Base-by-base conservation (phyloP, 108 stramenopile genomes). In the Schizochytrium sp. region DNA sequence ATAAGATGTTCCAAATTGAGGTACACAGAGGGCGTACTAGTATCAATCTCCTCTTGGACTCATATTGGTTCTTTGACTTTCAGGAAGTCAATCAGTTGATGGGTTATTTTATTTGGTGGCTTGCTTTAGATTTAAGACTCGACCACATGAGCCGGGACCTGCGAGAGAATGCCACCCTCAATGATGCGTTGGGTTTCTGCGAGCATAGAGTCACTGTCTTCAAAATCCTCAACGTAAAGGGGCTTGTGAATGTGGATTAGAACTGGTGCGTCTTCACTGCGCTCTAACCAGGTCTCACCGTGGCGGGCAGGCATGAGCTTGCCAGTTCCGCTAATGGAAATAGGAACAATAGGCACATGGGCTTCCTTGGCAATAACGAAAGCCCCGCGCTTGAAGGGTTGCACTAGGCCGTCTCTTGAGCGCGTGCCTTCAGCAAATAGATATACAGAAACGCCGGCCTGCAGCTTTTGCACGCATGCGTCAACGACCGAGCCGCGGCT, bases 351-450 rank as follows among this genome's bases (percentile, higher is more conserved):
- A 8, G 58, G 42, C 3, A 45, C 58, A 4, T 44, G 19, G 13
- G 56, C 57, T 17, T 47, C 46, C 45, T 59, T 60, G 58, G 87
- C 87, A 60, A 88, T 41, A 3, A 88, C 59, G 92, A 94, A 94
- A 57, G 94, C 94, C 10, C 94, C 94, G 73, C 91, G 92, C 92
- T 94, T 94, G 72, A 94, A 94, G 44, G 91, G 89, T 59, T 93
- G 91, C 90, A 94, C 42, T 19, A 92, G 72, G 44, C 93, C 91
- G 56, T 88, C 92, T 83, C 91, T 89, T 64, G 90, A 92, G 3
- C 94, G 91, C 55, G 94, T 93, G 1, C 94, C 94, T 88, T 94
- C 94, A 0, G 94, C 91, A 57, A 94, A 94, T 13, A 88, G 41
- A 46, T 47, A 46, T 15, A 88, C 46, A 45, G 59, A 42, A 45